These are phyloP conservation scores for Trichoderma oligosporum DNA, from an alignment of 2,329 filamentous ascomycete genomes.

Conservation along the genomic window DNA sequence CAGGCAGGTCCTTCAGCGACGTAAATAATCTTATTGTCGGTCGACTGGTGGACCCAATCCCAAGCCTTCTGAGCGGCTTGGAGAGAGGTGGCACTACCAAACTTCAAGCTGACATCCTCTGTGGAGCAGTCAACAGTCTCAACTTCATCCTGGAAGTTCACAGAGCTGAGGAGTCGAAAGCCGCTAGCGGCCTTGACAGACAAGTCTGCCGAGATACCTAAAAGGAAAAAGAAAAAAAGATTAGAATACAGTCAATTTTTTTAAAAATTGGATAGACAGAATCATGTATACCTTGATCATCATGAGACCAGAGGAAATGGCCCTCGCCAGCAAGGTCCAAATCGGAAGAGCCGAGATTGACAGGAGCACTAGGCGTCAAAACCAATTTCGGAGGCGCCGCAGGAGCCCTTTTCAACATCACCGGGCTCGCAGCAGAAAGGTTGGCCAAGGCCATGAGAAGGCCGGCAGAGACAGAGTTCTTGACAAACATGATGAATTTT, in stretches of 20 bases:
- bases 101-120: conserved; percentile 13
- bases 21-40: conserved; percentile 13
- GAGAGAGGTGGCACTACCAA: background rate
- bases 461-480: conserved; percentile 6
- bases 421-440: conserved; percentile 8
- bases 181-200: background rate
- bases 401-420: background rate
- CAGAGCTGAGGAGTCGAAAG: conserved; percentile 12
- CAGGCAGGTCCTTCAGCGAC: conserved; percentile 9
- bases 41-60: conserved; percentile 12
- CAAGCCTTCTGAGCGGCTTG: conserved; percentile 9
- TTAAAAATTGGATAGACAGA: background rate
- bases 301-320: conserved; percentile 10
- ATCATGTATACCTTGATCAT: conserved; percentile 15
- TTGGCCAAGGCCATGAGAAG: conserved; percentile 7
- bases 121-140: conserved; percentile 12
- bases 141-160: conserved; percentile 8
- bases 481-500: conserved; percentile 4
- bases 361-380: background rate
- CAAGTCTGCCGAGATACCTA: conserved; percentile 16
- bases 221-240: background rate
- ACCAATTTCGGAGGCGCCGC: background rate
- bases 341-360: background rate
- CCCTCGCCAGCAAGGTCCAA: background rate
- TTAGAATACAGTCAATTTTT: background rate